Base-by-base conservation (phyloP, 257 asterid genomes). In the Perilla frutescens region DNA sequence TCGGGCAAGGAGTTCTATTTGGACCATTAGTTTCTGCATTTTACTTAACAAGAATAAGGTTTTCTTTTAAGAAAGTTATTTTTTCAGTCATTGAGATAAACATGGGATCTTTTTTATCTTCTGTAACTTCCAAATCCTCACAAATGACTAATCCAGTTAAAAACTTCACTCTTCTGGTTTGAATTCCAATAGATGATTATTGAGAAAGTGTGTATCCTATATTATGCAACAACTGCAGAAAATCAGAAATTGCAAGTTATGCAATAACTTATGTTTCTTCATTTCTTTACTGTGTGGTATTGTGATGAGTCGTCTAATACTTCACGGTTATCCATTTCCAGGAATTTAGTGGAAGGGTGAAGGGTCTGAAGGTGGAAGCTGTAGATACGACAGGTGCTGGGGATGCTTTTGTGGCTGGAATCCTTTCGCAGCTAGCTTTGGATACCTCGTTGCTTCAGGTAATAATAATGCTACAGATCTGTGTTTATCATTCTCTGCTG, bases 331-430 rank as follows among this genome's bases (percentile, higher is more conserved):
- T 76, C 11, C 13, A 43, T 45, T 71, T 71, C 39, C 89, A 95
- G 99, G 96, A 89, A 75, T 95, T 92, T 71, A 92, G 76, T 72
- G 99, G 99, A 79, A 81, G 91, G 82, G 99, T 92, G 61, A 82
- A 82, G 76, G 99, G 99, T 45, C 66, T 95, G 75, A 89, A 82
- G 80, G 99, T 84, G 53, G 92, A 95, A 53, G 68, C 94, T n/a
- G 90, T 95, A 4, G 99, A 92, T 70, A 84, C 98, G 20, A 95
- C 99, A 0, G 99, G 99, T 4, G 98, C 99, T 5, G 99, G 99
- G 48, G 99, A 95, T 85, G 99, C 99, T 75, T 95, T 92, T 77
- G 99, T 95, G n/a, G 98, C 99, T 31, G 99, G 98, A 75, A 75
- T 90, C 76, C 84, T 92, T 76, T 76, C 96, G 8, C 96, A 95